A percentile compares a stretch with the other conserved stretches of the same genome.
phyloP scores from a whole-genome alignment of 352 stramenopile species.

The Pythium aristosporum region DNA sequence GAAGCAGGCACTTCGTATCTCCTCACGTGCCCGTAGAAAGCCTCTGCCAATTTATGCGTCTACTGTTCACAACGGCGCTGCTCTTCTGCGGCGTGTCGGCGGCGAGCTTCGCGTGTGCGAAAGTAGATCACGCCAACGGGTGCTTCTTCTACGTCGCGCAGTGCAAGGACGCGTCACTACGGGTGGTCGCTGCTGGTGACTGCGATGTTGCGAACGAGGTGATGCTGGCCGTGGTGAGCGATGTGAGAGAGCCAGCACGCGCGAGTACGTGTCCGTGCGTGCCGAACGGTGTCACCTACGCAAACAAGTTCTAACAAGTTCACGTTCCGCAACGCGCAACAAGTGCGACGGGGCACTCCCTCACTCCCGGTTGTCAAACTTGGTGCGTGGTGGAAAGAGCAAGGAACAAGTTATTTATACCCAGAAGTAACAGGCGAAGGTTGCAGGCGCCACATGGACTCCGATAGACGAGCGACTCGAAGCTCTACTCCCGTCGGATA shows the following conservation, averaged over 20 bases:
- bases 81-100: background rate
- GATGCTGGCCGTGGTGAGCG: too few relatives aligned
- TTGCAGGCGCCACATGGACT: too few relatives aligned
- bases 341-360: background rate
- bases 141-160: conserved; percentile 6
- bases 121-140: background rate
- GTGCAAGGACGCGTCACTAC: conserved; percentile 5
- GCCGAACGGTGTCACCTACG: conserved; percentile 22
- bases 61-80: background rate
- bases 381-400: too few relatives aligned
- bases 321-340: conserved; percentile 1
- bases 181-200: background rate
- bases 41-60: background rate
- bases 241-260: too few relatives aligned
- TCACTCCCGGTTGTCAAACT: background rate
- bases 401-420: too few relatives aligned
- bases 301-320: conserved; percentile 24
- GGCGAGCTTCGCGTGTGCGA: background rate
- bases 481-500: too few relatives aligned
- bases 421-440: too few relatives aligned
- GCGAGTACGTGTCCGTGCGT: conserved; percentile 3
- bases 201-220: conserved; percentile 1
- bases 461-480: too few relatives aligned
- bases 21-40: background rate
- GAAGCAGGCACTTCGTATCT: too few relatives aligned